phyloP scores from a whole-genome alignment of 495 filamentous ascomycete genomes.

The Penicillium atrosanguineum region DNA sequence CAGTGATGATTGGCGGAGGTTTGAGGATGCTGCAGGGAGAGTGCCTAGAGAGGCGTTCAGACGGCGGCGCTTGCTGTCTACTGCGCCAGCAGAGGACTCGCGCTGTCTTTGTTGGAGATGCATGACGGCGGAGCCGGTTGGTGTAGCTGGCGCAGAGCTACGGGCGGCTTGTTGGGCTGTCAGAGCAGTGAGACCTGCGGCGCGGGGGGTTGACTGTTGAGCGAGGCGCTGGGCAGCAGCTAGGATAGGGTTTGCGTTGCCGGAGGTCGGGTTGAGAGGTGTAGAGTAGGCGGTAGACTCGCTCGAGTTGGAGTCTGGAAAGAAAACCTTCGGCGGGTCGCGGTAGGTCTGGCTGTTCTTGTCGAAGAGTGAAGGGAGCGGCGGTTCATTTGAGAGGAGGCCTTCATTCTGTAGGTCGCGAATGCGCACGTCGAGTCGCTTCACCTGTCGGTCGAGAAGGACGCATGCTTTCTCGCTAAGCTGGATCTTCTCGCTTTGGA shows the following conservation, averaged over 20 bases:
- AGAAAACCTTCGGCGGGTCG: slow-evolving; percentile 52
- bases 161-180: slow-evolving; percentile 31
- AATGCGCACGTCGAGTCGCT: slow-evolving; percentile 82
- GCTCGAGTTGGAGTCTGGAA: slow-evolving; percentile 44
- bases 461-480: slow-evolving; percentile 74
- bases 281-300: slow-evolving; percentile 38
- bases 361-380: slow-evolving; percentile 75
- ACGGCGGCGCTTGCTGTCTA: slow-evolving; percentile 70
- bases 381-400: slow-evolving; percentile 72
- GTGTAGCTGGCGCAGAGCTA: slow-evolving; percentile 64
- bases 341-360: slow-evolving; percentile 51
- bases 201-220: slow-evolving; percentile 34
- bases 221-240: slow-evolving; percentile 47
- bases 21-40: slow-evolving; percentile 67
- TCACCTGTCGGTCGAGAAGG: slow-evolving; percentile 84
- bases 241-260: slow-evolving; percentile 40
- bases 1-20: slow-evolving; percentile 75
- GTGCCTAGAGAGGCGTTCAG: slow-evolving; percentile 62
- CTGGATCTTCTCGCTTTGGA: slow-evolving; percentile 85
- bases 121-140: slow-evolving; percentile 55
- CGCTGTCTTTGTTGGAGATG: slow-evolving; percentile 63
- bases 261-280: slow-evolving; percentile 41
- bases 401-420: slow-evolving; percentile 77
- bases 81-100: slow-evolving; percentile 74
- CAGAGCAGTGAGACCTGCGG: slow-evolving; percentile 17